Conservation (phyloP, 2,329 filamentous ascomycete species). For the Ophiocordyceps camponoti-saundersi region DNA sequence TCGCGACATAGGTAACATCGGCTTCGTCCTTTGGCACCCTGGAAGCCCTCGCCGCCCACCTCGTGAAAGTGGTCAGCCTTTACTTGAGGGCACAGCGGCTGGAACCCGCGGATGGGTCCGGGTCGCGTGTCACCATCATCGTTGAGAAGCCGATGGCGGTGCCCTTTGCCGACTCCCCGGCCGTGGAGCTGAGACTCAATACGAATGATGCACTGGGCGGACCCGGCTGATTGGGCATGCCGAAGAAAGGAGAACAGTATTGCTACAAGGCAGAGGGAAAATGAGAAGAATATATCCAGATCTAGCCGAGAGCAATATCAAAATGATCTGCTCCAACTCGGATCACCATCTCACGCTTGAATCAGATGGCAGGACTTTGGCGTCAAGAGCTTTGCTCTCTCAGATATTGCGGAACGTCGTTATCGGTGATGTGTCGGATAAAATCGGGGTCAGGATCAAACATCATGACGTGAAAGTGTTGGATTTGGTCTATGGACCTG, state of each 20-base stretch:
- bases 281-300: not conserved
- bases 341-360: too few relatives aligned
- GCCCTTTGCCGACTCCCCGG: slow-evolving; percentile 52
- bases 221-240: not conserved
- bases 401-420: slow-evolving; percentile 46
- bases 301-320: not conserved
- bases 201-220: slow-evolving; percentile 8
- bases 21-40: slow-evolving; percentile 44
- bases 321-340: not conserved
- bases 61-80: slow-evolving; percentile 26
- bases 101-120: slow-evolving; percentile 6
- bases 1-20: slow-evolving; percentile 27
- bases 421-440: slow-evolving; percentile 51
- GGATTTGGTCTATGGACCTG: slow-evolving; percentile 73
- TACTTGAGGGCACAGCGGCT: slow-evolving; percentile 17
- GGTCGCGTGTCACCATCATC: slow-evolving; percentile 38
- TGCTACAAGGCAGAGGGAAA: not conserved
- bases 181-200: slow-evolving; percentile 33
- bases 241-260: not conserved
- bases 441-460: slow-evolving; percentile 57
- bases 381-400: not conserved
- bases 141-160: slow-evolving; percentile 62
- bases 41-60: slow-evolving; percentile 38
- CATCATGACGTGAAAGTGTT: slow-evolving; percentile 93
- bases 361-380: too few relatives aligned